phyloP scores from a whole-genome alignment of 2,329 filamentous ascomycete species.

The Phaeosphaeria sp. region DNA sequence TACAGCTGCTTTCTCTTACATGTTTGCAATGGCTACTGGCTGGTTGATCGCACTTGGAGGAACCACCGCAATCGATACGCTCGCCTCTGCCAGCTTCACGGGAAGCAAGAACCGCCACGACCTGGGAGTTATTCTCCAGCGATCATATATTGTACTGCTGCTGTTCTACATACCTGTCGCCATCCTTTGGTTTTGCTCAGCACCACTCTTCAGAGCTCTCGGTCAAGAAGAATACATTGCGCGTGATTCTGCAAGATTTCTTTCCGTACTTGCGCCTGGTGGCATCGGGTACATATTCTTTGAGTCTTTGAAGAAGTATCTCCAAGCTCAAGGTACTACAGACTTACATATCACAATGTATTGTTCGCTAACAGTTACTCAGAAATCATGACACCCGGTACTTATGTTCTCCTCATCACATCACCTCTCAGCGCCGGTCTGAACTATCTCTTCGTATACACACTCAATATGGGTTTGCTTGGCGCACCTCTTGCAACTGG shows the following conservation, averaged over 20 bases:
- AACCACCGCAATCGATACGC: slow-evolving; percentile 83
- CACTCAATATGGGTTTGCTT: slow-evolving; percentile 71
- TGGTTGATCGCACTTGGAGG: slow-evolving; percentile 88
- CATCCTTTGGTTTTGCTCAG: slow-evolving; percentile 75
- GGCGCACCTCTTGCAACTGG: slow-evolving; percentile 84
- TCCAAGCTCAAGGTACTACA: slow-evolving; percentile 62
- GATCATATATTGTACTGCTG: slow-evolving; percentile 74
- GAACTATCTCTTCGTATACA: slow-evolving; percentile 75
- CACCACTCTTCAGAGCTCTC: slow-evolving; percentile 74
- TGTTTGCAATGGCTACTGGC: slow-evolving; percentile 90
- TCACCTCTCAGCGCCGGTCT: slow-evolving; percentile 65
- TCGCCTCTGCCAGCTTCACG: slow-evolving; percentile 83
- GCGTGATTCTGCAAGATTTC: slow-evolving; percentile 73
- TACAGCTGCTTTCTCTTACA: slow-evolving; percentile 85
- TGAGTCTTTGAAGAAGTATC: slow-evolving; percentile 72
- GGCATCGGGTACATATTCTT: slow-evolving; percentile 89
- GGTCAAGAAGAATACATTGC: slow-evolving; percentile 83
- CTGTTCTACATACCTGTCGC: slow-evolving; percentile 76
- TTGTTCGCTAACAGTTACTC: slow-evolving; percentile 12
- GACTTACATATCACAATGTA: fast-evolving
- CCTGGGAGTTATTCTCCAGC: slow-evolving; percentile 78
- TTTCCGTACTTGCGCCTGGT: slow-evolving; percentile 77
- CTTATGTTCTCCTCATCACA: slow-evolving; percentile 66
- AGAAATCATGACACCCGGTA: slow-evolving; percentile 70
- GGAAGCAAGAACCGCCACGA: slow-evolving; percentile 79